Base-by-base conservation (phyloP, 2,329 filamentous ascomycete genomes). In the Tolypocladium ovalisporum region DNA sequence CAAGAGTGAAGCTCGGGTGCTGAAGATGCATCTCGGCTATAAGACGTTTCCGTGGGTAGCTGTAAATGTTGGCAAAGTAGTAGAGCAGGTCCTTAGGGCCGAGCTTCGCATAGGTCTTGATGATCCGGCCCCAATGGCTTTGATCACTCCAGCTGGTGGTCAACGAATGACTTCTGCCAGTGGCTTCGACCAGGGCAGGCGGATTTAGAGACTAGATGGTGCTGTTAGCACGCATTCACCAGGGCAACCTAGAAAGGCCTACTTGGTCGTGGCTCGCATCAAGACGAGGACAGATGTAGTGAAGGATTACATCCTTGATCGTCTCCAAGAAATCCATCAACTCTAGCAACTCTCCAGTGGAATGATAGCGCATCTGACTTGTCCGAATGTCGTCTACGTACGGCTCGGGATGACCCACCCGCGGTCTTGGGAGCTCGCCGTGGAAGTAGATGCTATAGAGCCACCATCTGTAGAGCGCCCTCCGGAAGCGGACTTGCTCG, bases 381-480 rank as follows among this genome's bases (percentile, higher is more conserved):
- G 69, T 71, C 51, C 77, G 69, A 15, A 75, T 62, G 54, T 76
- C 71, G 51, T 76, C 71, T 10, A 72, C 72, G 32, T 66, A 69
- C 13, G 73, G 70, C 58, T 73, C 71, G 0, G 73, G 73, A 51
- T 72, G 67, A 2, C 71, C 72, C 44, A 67, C 57, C 10, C 70
- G 68, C 4, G 73, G 73, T 32, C 70, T 66, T 12, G 69, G 72
- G 39, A 69, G 67, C 36, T 74, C 73, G 13, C 75, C 74, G 52
- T 83, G 79, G 58, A 82, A 82, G 59, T 79, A 76, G 37, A 74
- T 73, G 8, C 77, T 72, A 60, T 79, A 83, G 4, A 80, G 70
- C 79, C 79, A 81, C 79, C 79, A 83, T 36, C 72, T 68, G 54
- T 79, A 80, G 35, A 83, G 65, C 0, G 77, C 79, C 59, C 73